phyloP scores from a whole-genome alignment of 163 green algal genomes.

The Volvox carteri region DNA sequence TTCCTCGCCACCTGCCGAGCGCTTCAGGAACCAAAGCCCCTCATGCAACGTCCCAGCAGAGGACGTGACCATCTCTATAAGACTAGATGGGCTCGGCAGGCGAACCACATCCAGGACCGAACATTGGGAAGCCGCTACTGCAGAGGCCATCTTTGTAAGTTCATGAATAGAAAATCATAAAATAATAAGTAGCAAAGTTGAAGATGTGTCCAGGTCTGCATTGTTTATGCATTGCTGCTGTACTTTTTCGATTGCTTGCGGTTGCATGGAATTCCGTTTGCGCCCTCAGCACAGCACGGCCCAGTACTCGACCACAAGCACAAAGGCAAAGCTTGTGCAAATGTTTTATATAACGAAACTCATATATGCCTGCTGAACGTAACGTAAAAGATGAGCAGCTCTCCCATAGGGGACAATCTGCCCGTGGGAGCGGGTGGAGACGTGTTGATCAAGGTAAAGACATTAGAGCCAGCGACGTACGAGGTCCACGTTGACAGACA shows the following conservation, averaged over 20 bases:
- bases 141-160: background rate
- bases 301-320: background rate
- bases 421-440: background rate
- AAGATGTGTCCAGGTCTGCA: background rate
- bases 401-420: background rate
- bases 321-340: too few species aligned
- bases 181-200: background rate
- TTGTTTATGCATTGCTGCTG: background rate
- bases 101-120: background rate
- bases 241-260: background rate
- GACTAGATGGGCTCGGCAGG: background rate
- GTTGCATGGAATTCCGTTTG: background rate
- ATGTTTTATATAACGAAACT: background rate
- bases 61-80: background rate
- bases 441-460: constrained; percentile 64
- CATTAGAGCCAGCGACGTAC: constrained; percentile 67
- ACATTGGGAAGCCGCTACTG: background rate
- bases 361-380: background rate
- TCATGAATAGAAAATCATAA: background rate
- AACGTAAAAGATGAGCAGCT: constrained; percentile 19
- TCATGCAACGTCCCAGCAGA: background rate
- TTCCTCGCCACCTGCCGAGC: background rate
- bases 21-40: background rate
- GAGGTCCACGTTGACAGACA: constrained; percentile 51
- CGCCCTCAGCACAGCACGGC: too few species aligned